Conservation (phyloP, 768 basidiomycete species). For the Polyporus arcularius region DNA sequence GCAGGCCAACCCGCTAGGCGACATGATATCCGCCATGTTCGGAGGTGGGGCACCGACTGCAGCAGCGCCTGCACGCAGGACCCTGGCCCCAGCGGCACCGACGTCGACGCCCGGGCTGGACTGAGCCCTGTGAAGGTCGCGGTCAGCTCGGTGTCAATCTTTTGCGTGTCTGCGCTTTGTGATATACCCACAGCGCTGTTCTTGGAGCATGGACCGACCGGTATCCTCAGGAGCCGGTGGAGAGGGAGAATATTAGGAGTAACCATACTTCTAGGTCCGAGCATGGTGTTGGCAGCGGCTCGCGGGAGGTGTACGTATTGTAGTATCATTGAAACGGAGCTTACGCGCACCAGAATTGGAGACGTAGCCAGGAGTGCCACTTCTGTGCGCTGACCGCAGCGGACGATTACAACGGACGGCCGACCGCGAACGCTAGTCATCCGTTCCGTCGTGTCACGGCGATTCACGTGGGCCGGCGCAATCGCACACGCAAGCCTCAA, state of each 20-base stretch:
- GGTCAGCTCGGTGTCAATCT: slow-evolving; percentile 1
- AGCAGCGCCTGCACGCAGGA: slow-evolving; percentile 38
- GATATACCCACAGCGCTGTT: slow-evolving; percentile 1
- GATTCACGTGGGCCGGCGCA: too few relatives aligned
- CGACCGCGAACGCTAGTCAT: too few relatives aligned
- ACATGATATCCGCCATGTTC: slow-evolving; percentile 87
- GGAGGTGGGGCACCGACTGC: slow-evolving; percentile 58
- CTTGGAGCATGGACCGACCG: slow-evolving; percentile 3
- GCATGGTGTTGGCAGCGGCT: slow-evolving; percentile 3
- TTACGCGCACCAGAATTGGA: not conserved
- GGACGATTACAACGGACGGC: too few relatives aligned
- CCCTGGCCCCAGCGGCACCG: slow-evolving; percentile 45
- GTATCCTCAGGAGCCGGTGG: not conserved
- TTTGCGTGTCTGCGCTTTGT: not conserved
- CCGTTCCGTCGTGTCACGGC: too few relatives aligned
- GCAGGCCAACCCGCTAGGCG: slow-evolving; percentile 79
- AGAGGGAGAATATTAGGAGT: slow-evolving; percentile 1
- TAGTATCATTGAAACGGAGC: not conserved
- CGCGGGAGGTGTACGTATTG: slow-evolving; percentile 8
- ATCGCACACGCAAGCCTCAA: too few relatives aligned
- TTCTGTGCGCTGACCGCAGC: too few relatives aligned
- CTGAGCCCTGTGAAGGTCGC: slow-evolving; percentile 24
- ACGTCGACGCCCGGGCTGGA: slow-evolving; percentile 45
- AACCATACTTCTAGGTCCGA: not conserved
- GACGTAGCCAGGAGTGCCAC: too few relatives aligned